Percentiles rank a stretch among this genome's conserved stretches.
Conservation (phyloP, 192 early-diverging fungal genomes). For the Geranomyces variabilis region DNA sequence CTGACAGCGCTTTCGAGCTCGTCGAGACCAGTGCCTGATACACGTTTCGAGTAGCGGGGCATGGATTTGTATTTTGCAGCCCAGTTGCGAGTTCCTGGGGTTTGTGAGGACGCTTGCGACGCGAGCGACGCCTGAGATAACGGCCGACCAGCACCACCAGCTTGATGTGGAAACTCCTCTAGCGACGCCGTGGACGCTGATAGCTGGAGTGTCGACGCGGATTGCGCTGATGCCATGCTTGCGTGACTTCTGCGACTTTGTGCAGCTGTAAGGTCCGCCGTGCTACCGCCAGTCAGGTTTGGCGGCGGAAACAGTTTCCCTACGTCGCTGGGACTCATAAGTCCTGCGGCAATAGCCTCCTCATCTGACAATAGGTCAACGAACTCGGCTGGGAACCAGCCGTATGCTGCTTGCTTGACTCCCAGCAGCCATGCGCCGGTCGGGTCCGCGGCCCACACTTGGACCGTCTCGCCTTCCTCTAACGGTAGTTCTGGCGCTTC, state of each 20-base stretch:
- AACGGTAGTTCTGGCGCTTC: conserved; percentile 42
- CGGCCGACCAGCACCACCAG: background rate
- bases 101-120: background rate
- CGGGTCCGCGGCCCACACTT: conserved; percentile 14
- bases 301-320: conserved; percentile 9
- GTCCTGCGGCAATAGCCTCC: conserved; percentile 27
- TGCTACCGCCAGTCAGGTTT: background rate
- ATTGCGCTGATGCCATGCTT: background rate
- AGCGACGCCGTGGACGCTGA: conserved; percentile 9
- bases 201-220: background rate
- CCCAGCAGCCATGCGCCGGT: conserved; percentile 46
- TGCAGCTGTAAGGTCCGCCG: background rate
- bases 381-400: conserved; percentile 47
- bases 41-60: conserved; percentile 32
- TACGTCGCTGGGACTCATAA: conserved; percentile 5
- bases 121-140: background rate
- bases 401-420: conserved; percentile 42
- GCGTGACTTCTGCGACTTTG: background rate
- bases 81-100: conserved; percentile 23
- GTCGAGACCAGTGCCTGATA: conserved; percentile 32
- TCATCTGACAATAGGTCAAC: conserved; percentile 42
- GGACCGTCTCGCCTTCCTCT: conserved; percentile 47
- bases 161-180: background rate
- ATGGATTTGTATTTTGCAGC: conserved; percentile 34
- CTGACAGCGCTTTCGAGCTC: conserved; percentile 30